Conservation (phyloP, 805 yeast species). For the Ogataea methanolica region DNA sequence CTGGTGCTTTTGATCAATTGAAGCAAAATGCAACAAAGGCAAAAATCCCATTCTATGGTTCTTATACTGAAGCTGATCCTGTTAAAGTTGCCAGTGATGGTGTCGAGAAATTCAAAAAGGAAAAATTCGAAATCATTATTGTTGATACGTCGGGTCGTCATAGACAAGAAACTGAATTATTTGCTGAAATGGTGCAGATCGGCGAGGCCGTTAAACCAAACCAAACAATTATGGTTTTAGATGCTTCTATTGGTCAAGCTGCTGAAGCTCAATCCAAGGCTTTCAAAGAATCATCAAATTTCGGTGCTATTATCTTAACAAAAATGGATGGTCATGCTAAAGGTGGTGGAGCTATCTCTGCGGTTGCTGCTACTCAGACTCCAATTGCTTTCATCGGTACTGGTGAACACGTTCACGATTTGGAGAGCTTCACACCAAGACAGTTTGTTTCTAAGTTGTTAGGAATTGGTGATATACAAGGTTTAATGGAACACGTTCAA, state of each 20-base stretch:
- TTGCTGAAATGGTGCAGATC: slow-evolving; percentile 92
- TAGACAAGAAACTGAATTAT: slow-evolving; percentile 86
- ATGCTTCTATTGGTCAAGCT: slow-evolving; percentile 97
- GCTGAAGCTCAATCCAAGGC: slow-evolving; percentile 95
- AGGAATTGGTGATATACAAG: slow-evolving; percentile 94
- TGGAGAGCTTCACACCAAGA: slow-evolving; percentile 86
- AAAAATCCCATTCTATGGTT: slow-evolving; percentile 89
- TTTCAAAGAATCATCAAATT: slow-evolving; percentile 86
- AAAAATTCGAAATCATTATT: slow-evolving; percentile 86
- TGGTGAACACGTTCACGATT: slow-evolving; percentile 93
- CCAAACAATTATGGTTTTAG: slow-evolving; percentile 96
- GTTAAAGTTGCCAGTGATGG: slow-evolving; percentile 89
- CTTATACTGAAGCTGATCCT: slow-evolving; percentile 94
- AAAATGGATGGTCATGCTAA: slow-evolving; percentile 99
- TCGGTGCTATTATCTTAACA: slow-evolving; percentile 92
- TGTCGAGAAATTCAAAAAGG: slow-evolving; percentile 85
- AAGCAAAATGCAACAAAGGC: slow-evolving; percentile 97
- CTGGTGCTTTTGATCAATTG: slow-evolving; percentile 98
- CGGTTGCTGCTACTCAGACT: slow-evolving; percentile 94
- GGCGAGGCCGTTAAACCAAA: slow-evolving; percentile 85
- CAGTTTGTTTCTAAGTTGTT: slow-evolving; percentile 86
- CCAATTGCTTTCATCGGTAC: slow-evolving; percentile 97
- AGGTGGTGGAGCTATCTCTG: slow-evolving; percentile 99
- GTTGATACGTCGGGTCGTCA: slow-evolving; percentile 99
- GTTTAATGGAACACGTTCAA: slow-evolving; percentile 90